Evolutionary conservation across 768 basidiomycete genomes (phyloP).

Genomic region (Cystobasidiopsis lactophilus): DNA sequence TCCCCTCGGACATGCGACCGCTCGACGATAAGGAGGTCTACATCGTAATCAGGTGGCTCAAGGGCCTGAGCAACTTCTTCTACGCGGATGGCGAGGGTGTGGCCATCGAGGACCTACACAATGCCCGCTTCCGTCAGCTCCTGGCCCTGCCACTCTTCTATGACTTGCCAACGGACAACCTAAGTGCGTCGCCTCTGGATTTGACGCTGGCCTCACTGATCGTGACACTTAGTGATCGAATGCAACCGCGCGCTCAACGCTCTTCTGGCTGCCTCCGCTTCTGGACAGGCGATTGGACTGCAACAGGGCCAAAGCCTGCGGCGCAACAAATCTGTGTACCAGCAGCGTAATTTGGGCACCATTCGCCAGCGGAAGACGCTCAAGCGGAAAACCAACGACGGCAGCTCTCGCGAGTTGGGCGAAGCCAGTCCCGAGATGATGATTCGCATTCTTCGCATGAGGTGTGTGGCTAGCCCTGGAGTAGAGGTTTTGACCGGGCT

Average conservation of each 20-base stretch:
- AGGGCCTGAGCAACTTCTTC: conserved; percentile 89
- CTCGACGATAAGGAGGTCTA: conserved; percentile 90
- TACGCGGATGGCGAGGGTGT: conserved; percentile 82
- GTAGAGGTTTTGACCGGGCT: background rate
- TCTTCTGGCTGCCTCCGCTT: conserved; percentile 37
- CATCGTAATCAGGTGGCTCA: conserved; percentile 95
- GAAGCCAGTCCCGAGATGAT: conserved; percentile 63
- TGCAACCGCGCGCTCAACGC: conserved; percentile 90
- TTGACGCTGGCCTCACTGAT: background rate
- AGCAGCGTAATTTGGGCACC: conserved; percentile 83
- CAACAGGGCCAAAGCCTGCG: conserved; percentile 42
- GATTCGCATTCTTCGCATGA: conserved; percentile 82
- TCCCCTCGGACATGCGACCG: conserved; percentile 70
- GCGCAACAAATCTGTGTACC: conserved; percentile 75
- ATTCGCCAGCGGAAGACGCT: conserved; percentile 85
- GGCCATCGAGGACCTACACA: conserved; percentile 63
- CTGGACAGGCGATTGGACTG: conserved; percentile 27
- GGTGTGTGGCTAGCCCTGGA: conserved; percentile 26
- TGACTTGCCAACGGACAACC: conserved; percentile 47
- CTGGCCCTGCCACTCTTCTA: conserved; percentile 49
- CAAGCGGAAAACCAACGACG: conserved; percentile 49
- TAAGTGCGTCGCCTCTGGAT: conserved; percentile 10
- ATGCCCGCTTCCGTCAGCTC: conserved; percentile 34
- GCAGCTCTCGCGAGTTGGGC: conserved; percentile 27
- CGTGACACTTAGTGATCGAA: conserved; percentile 43